These are phyloP conservation scores for Gymnopus androsaceus DNA, from an alignment of 1,284 basidiomycete genomes.

Conservation along the genomic window DNA sequence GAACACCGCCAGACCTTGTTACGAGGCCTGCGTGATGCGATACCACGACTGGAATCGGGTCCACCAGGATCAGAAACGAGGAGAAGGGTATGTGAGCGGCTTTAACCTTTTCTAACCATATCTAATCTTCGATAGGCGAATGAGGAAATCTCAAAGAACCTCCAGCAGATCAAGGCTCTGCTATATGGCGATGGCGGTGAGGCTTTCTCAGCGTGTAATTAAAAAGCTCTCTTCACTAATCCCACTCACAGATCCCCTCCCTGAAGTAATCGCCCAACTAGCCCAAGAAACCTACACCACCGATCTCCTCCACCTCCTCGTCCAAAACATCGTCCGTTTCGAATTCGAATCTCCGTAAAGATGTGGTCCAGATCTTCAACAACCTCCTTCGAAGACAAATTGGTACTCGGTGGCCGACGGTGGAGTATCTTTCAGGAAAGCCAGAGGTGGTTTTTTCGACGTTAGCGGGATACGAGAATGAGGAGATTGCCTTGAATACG, in stretches of 20 bases:
- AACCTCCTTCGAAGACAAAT: slow-evolving; percentile 94
- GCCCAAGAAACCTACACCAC: slow-evolving; percentile 95
- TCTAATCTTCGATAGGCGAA: slow-evolving; percentile 55
- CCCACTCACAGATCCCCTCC: slow-evolving; percentile 63
- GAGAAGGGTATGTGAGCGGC: slow-evolving; percentile 64
- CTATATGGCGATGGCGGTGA: slow-evolving; percentile 86
- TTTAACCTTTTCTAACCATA: background rate
- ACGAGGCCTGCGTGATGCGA: slow-evolving; percentile 74
- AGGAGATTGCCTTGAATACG: slow-evolving; percentile 95
- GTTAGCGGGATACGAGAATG: slow-evolving; percentile 89
- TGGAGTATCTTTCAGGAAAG: slow-evolving; percentile 87
- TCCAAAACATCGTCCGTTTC: slow-evolving; percentile 81
- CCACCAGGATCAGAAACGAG: slow-evolving; percentile 75
- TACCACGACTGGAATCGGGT: slow-evolving; percentile 74
- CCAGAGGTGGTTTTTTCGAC: slow-evolving; percentile 90
- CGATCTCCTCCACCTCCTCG: slow-evolving; percentile 83
- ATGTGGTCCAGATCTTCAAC: slow-evolving; percentile 96
- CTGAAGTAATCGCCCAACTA: slow-evolving; percentile 88
- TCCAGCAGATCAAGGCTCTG: slow-evolving; percentile 86
- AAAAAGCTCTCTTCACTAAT: background rate
- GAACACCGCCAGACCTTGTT: slow-evolving; percentile 87
- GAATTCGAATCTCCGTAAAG: slow-evolving; percentile 98
- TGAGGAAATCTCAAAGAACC: slow-evolving; percentile 87
- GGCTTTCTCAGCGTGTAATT: slow-evolving; percentile 21
- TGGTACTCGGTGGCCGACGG: slow-evolving; percentile 90